Evolutionary conservation across 1,139 yeast genomes (phyloP).

Genomic region (Petasospora fabianii): DNA sequence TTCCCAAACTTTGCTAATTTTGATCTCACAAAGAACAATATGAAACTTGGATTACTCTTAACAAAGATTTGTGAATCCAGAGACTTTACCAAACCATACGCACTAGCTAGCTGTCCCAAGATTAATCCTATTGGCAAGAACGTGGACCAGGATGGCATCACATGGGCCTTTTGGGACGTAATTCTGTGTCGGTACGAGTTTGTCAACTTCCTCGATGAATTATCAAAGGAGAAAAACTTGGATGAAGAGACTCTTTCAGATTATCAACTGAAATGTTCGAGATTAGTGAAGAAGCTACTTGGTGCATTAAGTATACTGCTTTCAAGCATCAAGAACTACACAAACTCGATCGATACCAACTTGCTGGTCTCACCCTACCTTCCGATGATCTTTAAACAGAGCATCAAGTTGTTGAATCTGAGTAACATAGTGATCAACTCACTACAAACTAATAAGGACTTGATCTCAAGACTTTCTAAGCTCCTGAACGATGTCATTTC

Average conservation of each 20-base stretch:
- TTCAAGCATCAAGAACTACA: slow-evolving; percentile 17
- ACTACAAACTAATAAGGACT: slow-evolving; percentile 24
- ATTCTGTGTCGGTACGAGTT: slow-evolving; percentile 34
- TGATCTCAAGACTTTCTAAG: slow-evolving; percentile 23
- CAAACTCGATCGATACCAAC: slow-evolving; percentile 22
- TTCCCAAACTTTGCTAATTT: slow-evolving; percentile 24
- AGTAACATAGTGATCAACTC: slow-evolving; percentile 27
- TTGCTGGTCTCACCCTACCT: slow-evolving; percentile 25
- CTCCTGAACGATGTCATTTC: slow-evolving; percentile 27
- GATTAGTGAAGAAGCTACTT: slow-evolving; percentile 32
- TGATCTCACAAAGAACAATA: slow-evolving; percentile 22
- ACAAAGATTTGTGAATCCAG: slow-evolving; percentile 10
- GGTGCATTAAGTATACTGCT: slow-evolving; percentile 13
- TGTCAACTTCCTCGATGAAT: slow-evolving; percentile 33
- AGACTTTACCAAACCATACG: slow-evolving; percentile 5
- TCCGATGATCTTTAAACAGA: slow-evolving; percentile 28
- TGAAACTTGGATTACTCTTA: slow-evolving; percentile 25
- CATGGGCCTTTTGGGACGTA: slow-evolving; percentile 27
- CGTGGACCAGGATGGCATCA: slow-evolving; percentile 13
- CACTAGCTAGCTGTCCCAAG: slow-evolving; percentile 3
- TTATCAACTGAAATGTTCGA: slow-evolving; percentile 42
- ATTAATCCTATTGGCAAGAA: slow-evolving; percentile 1
- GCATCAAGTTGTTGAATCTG: slow-evolving; percentile 24
- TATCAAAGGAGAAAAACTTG: slow-evolving; percentile 7
- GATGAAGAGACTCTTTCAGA: slow-evolving; percentile 43